These are phyloP conservation scores for Penicillium pulvis DNA, from an alignment of 495 filamentous ascomycete species.

Conservation along the genomic window DNA sequence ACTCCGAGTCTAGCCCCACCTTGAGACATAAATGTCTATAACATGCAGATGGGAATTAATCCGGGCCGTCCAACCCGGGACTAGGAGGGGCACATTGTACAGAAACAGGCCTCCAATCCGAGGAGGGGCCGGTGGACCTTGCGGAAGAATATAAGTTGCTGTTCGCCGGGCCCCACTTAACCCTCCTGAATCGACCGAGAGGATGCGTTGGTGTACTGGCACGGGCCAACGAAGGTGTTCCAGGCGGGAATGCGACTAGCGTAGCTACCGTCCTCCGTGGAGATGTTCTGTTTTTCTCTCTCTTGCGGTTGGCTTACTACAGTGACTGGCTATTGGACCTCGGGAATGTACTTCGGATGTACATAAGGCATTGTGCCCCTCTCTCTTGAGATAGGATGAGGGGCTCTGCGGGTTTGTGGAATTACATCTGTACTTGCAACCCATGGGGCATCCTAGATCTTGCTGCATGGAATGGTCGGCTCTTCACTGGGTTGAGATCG, in stretches of 20 bases:
- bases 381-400: not conserved
- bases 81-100: slow-evolving; percentile 8
- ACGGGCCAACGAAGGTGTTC: slow-evolving; percentile 7
- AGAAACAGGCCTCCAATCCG: slow-evolving; percentile 12
- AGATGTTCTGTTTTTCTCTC: not conserved
- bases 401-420: not conserved
- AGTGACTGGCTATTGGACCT: not conserved
- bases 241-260: slow-evolving; percentile 1
- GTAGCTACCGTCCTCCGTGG: not conserved
- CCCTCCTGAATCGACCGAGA: slow-evolving; percentile 34
- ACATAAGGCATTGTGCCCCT: not conserved
- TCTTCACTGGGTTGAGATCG: not conserved
- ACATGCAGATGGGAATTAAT: not conserved
- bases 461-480: not conserved
- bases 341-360: not conserved
- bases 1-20: slow-evolving; percentile 6
- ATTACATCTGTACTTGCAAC: not conserved
- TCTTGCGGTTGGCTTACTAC: not conserved
- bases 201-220: slow-evolving; percentile 23
- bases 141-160: slow-evolving; percentile 25
- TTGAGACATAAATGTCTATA: not conserved
- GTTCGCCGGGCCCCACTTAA: slow-evolving; percentile 21
- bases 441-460: not conserved
- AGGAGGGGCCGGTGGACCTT: slow-evolving; percentile 22
- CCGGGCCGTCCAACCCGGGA: slow-evolving; percentile 1